Evolutionary conservation across 2,329 filamentous ascomycete genomes (phyloP).

Genomic region (Penicillium brevicompactum): DNA sequence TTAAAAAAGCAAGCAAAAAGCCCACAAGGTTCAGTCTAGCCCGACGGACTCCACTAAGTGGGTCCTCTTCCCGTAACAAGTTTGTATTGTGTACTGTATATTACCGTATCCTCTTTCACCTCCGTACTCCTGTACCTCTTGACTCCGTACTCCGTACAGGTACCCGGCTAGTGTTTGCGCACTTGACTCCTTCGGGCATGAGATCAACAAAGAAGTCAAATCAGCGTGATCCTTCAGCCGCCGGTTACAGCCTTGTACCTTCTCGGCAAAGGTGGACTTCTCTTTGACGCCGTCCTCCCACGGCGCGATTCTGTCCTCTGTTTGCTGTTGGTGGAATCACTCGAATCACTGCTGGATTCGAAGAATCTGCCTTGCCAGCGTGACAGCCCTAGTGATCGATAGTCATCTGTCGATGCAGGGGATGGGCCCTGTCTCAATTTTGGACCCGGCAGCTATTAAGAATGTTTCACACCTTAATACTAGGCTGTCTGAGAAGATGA

Average conservation of each 20-base stretch:
- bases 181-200: slow-evolving; percentile 11
- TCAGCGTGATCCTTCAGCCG: neutral
- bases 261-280: neutral
- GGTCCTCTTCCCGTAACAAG: neutral
- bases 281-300: no score
- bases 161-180: slow-evolving; percentile 5
- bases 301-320: neutral
- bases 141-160: neutral
- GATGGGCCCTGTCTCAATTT: neutral
- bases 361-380: neutral
- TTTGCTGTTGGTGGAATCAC: neutral
- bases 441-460: neutral
- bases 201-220: slow-evolving; percentile 15
- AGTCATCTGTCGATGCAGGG: slow-evolving; percentile 1
- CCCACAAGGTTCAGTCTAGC: slow-evolving; percentile 28
- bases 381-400: neutral
- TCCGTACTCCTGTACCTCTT: no score
- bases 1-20: neutral
- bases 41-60: slow-evolving; percentile 25
- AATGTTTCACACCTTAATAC: slow-evolving; percentile 4
- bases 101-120: no score
- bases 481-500: neutral
- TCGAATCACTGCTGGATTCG: neutral
- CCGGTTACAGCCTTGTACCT: neutral
- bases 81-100: no score